Evolutionary conservation across 768 basidiomycete species (phyloP).

Genomic region (Suillus hirtellus): DNA sequence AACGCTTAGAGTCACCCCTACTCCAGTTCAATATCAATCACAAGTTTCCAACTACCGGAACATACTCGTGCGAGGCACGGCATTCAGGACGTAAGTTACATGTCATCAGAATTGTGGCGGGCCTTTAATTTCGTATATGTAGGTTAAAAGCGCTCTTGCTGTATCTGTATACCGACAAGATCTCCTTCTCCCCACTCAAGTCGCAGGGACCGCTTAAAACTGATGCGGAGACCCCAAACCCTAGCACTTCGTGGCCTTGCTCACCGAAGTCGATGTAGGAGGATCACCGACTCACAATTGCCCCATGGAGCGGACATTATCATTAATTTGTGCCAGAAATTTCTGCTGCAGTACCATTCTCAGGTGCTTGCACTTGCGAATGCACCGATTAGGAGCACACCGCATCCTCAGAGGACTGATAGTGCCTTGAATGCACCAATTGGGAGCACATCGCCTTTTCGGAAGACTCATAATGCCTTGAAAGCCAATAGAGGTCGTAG

Average conservation of each 20-base stretch:
- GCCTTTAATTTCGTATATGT: neutral
- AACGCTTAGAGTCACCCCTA: constrained; percentile 11
- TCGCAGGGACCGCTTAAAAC: constrained; percentile 15
- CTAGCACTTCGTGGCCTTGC: constrained; percentile 21
- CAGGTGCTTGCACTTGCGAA: neutral
- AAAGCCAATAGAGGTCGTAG: no score
- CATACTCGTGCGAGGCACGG: constrained; percentile 26
- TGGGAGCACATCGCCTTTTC: no score
- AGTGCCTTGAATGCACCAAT: no score
- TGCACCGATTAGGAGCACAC: neutral
- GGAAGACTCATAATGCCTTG: no score
- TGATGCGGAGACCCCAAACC: neutral
- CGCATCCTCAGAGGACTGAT: no score
- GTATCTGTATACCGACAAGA: constrained; percentile 39
- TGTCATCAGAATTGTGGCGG: neutral
- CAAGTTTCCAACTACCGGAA: constrained; percentile 24
- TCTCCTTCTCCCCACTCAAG: constrained; percentile 34
- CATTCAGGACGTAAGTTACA: constrained; percentile 28
- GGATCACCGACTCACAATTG: constrained; percentile 20
- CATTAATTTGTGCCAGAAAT: constrained; percentile 20
- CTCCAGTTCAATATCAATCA: neutral
- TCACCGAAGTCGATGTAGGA: constrained; percentile 45
- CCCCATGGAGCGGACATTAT: constrained; percentile 26
- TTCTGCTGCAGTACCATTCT: constrained; percentile 15
- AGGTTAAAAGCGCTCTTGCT: constrained; percentile 42